Percentiles rank a stretch among this genome's conserved stretches.
phyloP scores from a whole-genome alignment of 805 yeast species.

The Starmerella cellae region DNA sequence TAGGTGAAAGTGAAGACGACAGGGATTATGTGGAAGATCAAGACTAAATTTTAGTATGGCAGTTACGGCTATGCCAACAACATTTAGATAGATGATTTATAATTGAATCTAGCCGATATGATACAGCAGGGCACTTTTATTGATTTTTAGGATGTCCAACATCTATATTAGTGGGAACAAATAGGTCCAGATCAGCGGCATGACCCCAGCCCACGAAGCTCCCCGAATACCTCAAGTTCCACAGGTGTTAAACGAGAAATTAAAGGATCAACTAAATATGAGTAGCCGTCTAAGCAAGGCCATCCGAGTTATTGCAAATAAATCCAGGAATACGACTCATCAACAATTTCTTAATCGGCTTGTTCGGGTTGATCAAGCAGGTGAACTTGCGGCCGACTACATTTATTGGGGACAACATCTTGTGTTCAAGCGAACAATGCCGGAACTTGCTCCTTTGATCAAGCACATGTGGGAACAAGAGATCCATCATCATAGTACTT shows the following conservation, averaged over 20 bases:
- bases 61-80: too few relatives aligned
- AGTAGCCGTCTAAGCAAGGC: slow-evolving; percentile 14
- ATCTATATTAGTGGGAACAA: too few relatives aligned
- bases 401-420: slow-evolving; percentile 84
- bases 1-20: neutral
- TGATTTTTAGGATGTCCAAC: too few relatives aligned
- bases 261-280: too few relatives aligned
- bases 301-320: slow-evolving; percentile 21
- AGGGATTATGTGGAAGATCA: neutral
- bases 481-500: slow-evolving; percentile 75
- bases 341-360: slow-evolving; percentile 22
- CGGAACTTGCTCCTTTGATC: slow-evolving; percentile 63
- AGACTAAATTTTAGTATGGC: too few relatives aligned
- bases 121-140: too few relatives aligned
- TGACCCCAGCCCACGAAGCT: too few relatives aligned
- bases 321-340: slow-evolving; percentile 19
- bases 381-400: slow-evolving; percentile 89
- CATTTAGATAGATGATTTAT: too few relatives aligned
- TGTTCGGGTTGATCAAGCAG: slow-evolving; percentile 93
- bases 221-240: too few relatives aligned
- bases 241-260: too few relatives aligned
- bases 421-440: slow-evolving; percentile 56
- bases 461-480: slow-evolving; percentile 99
- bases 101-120: too few relatives aligned
- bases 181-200: too few relatives aligned